Evolutionary conservation across 345 rosid species (phyloP).

Genomic region (Dimocarpus longan): DNA sequence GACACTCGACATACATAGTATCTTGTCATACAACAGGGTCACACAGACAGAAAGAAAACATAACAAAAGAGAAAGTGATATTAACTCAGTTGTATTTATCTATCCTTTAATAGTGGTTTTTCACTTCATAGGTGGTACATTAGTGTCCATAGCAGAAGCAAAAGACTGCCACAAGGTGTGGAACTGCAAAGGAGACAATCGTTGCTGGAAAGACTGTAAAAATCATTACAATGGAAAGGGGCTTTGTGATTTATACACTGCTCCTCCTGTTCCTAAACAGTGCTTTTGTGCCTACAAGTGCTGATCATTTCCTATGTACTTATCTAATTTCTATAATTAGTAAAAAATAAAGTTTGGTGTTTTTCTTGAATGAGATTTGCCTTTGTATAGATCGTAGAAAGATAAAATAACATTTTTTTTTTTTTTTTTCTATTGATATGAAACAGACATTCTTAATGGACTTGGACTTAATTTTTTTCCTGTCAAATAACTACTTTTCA

Average conservation of each 20-base stretch:
- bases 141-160: constrained; percentile 25
- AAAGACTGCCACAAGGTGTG: constrained; percentile 41
- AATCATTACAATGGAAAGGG: constrained; percentile 36
- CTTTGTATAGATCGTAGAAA: too few relatives aligned
- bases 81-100: background rate
- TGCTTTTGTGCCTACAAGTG: constrained; percentile 42
- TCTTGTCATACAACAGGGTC: background rate
- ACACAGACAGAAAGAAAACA: background rate
- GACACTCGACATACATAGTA: too few relatives aligned
- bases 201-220: constrained; percentile 40
- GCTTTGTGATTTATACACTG: constrained; percentile 33
- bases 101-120: background rate
- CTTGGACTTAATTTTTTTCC: too few relatives aligned
- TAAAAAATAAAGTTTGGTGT: background rate
- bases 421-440: too few relatives aligned
- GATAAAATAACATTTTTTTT: too few relatives aligned
- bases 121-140: background rate
- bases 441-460: too few relatives aligned
- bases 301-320: background rate
- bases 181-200: constrained; percentile 34
- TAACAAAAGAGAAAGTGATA: too few relatives aligned
- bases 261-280: constrained; percentile 39
- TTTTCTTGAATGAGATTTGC: background rate
- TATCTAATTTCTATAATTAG: too few relatives aligned
- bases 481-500: too few relatives aligned